These are phyloP conservation scores for Xerocomellus intermedius DNA, from an alignment of 768 basidiomycete species.

Conservation along the genomic window DNA sequence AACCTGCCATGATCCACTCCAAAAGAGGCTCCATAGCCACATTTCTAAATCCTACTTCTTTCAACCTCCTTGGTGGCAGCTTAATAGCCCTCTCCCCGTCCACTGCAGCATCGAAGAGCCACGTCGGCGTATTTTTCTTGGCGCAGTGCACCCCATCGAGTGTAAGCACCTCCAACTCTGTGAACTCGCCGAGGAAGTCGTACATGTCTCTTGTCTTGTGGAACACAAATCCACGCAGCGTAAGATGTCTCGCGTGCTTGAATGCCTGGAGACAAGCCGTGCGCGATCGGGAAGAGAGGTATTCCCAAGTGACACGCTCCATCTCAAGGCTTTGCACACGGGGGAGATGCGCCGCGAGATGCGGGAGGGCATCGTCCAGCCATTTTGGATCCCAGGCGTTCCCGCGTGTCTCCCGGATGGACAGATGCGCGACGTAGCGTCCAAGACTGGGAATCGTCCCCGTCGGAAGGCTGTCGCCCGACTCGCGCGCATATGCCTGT, in stretches of 20 bases:
- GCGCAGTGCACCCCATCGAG: conserved; percentile 30
- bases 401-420: conserved; percentile 31
- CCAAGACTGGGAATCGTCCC: conserved; percentile 52
- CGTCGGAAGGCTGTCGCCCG: conserved; percentile 26
- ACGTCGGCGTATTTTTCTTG: conserved; percentile 15
- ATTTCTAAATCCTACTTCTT: conserved; percentile 28
- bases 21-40: conserved; percentile 25
- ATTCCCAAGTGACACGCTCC: conserved; percentile 34
- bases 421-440: conserved; percentile 45
- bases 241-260: conserved; percentile 18
- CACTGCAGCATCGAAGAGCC: conserved; percentile 6
- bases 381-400: conserved; percentile 34
- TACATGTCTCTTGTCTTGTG: conserved; percentile 28
- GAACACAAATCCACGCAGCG: conserved; percentile 27
- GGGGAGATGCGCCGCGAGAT: conserved; percentile 20
- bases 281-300: conserved; percentile 29
- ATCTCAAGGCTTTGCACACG: conserved; percentile 26
- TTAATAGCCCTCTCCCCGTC: conserved; percentile 10
- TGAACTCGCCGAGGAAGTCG: conserved; percentile 27
- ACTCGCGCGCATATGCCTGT: conserved; percentile 11
- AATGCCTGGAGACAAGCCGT: conserved; percentile 26
- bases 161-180: conserved; percentile 25
- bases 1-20: conserved; percentile 28
- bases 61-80: conserved; percentile 20
- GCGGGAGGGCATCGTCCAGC: conserved; percentile 30